Evolutionary conservation across 1,139 yeast genomes (phyloP), one percentile per base, ranked within the genome.

Genomic region (Yamadazyma epiphylla): DNA sequence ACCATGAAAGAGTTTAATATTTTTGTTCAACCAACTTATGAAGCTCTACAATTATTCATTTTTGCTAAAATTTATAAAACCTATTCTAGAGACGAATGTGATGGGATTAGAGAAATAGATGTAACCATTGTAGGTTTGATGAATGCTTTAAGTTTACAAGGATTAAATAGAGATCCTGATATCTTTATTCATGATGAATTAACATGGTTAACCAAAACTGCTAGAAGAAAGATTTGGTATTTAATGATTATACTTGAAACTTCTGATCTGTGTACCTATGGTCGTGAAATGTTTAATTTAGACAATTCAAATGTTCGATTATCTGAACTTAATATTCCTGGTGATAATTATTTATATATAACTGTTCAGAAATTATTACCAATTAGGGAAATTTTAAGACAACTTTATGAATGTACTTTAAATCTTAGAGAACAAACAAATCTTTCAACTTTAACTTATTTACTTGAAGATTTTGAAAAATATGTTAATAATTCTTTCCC

Each of bases 111-210:
- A 25, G 44, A 42, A 22, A 28, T 38, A 8, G 45, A 42, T 17
- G 22, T 29, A 10, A 31, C 33, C 22, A 29, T 33, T n/a, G 19
- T 16, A 11, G 11, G 33, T 5, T 45, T 77, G 27, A 48, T 73
- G 2, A 74, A 70, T 36, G 61, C 68, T 56, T 80, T 74, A 0
- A 58, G 60, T 26, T 58, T 74, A 0, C 53, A 74, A 27, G 80
- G 81, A 0, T 43, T 77, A 17, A 70, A 77, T 48, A 53, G 79
- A 28, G 81, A 76, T 38, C 78, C 74, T 3, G 51, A 46, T 16
- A 21, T 40, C 12, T 59, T 43, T 19, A 58, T 56, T 21, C 59
- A 54, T 12, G 63, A 53, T 15, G 36, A 48, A 5, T 32, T 48
- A 5, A 51, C 50, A 35, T 53, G 57, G 38, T 42, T 52, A 23